Percentiles rank a stretch among this genome's conserved stretches.
Evolutionary conservation across 2,329 filamentous ascomycete genomes (phyloP).

Genomic region (Curvularia verruculosa): DNA sequence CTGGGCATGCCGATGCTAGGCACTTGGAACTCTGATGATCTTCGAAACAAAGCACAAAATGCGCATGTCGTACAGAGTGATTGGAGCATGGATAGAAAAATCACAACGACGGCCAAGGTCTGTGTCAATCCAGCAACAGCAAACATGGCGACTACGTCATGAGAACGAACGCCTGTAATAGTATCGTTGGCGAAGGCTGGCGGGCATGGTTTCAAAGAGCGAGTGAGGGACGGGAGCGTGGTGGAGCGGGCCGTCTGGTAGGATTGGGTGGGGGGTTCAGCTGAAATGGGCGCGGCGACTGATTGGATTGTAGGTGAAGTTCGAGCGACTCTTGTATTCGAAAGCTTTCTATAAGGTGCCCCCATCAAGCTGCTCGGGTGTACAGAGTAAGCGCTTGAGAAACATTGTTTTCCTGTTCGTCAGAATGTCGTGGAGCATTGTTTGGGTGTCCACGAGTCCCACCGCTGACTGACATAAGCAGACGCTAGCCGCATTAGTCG

Average conservation of each 20-base stretch:
- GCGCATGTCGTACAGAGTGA: neutral
- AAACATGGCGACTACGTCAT: neutral
- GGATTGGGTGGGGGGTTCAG: neutral
- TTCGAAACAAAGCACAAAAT: neutral
- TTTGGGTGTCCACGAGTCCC: neutral
- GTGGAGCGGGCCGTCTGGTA: too few species aligned
- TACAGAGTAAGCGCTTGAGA: neutral
- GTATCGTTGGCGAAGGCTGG: neutral
- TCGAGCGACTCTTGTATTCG: neutral
- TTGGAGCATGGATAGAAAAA: neutral
- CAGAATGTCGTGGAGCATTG: neutral
- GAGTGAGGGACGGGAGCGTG: neutral
- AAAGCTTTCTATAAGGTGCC: neutral
- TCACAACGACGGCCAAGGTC: neutral
- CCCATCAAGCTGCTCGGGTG: neutral
- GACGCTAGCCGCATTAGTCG: constrained; percentile 9
- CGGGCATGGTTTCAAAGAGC: neutral
- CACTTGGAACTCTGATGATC: neutral
- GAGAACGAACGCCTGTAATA: neutral
- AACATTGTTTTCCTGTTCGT: neutral
- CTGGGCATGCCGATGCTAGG: neutral
- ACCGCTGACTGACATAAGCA: neutral
- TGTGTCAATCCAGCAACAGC: neutral
- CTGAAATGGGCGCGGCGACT: neutral
- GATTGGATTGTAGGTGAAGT: neutral